A percentile compares a stretch with the other conserved stretches of the same genome.
phyloP scores from a whole-genome alignment of 441 rosid species.

The Aquilaria agallochum region DNA sequence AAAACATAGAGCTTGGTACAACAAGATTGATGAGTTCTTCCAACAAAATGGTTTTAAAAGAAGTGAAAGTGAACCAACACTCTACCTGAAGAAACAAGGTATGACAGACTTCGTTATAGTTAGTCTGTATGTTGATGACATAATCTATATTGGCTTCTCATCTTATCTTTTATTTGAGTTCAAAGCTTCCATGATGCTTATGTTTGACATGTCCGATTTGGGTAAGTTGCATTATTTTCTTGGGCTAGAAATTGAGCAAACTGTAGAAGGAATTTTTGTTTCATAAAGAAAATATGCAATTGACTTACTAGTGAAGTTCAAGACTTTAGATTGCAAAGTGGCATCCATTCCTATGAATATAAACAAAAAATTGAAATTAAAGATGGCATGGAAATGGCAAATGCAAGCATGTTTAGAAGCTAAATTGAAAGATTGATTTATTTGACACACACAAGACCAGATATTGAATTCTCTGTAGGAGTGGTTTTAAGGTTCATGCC shows the following conservation, averaged over 20 bases:
- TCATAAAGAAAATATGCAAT: background rate
- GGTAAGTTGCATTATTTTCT: background rate
- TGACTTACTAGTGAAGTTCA: background rate
- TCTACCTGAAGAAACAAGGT: background rate
- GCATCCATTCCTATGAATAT: background rate
- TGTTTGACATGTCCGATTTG: slow-evolving; percentile 3
- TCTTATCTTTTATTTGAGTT: background rate
- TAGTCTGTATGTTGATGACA: background rate
- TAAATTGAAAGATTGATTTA: background rate
- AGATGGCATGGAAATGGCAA: too few species aligned
- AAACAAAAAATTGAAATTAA: background rate
- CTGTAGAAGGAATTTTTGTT: background rate
- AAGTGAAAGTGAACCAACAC: background rate
- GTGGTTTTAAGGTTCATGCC: background rate
- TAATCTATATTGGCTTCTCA: background rate
- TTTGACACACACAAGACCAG: background rate
- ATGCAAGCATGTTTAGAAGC: too few species aligned
- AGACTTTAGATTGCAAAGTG: background rate
- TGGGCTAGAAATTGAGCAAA: slow-evolving; percentile 1
- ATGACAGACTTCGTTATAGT: background rate
- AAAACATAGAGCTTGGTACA: background rate
- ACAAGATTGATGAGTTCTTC: background rate
- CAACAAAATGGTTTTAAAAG: background rate
- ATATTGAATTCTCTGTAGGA: background rate
- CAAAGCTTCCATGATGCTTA: background rate